Percentiles rank a stretch among this genome's conserved stretches.
phyloP scores from a whole-genome alignment of 768 basidiomycete genomes.

The Leccinum variicolor region DNA sequence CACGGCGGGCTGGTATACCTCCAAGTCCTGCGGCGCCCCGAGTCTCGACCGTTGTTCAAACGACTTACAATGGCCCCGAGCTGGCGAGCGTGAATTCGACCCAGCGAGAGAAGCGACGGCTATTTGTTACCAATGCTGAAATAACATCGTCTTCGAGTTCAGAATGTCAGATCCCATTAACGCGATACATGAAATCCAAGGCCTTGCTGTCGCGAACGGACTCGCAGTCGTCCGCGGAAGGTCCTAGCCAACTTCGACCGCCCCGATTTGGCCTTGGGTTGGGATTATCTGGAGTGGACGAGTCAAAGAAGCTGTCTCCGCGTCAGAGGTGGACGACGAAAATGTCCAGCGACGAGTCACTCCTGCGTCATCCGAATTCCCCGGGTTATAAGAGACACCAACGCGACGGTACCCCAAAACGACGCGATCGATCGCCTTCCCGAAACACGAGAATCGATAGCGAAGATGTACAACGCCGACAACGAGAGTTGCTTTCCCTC shows the following conservation, averaged over 20 bases:
- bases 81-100: constrained; percentile 28
- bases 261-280: constrained; percentile 31
- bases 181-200: constrained; percentile 16
- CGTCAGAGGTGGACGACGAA: constrained; percentile 18
- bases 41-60: neutral
- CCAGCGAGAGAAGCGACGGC: constrained; percentile 33
- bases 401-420: constrained; percentile 9
- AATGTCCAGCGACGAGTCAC: neutral
- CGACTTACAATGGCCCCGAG: constrained; percentile 23
- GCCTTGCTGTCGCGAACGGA: constrained; percentile 14
- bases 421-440: constrained; percentile 10
- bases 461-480: constrained; percentile 15
- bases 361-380: constrained; percentile 4
- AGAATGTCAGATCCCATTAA: constrained; percentile 31
- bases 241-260: constrained; percentile 12
- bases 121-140: constrained; percentile 45
- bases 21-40: constrained; percentile 16
- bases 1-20: constrained; percentile 21
- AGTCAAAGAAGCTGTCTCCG: constrained; percentile 9
- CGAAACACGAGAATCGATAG: constrained; percentile 1
- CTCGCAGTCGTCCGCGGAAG: constrained; percentile 20
- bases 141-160: constrained; percentile 41
- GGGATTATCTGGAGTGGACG: constrained; percentile 19
- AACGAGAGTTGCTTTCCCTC: constrained; percentile 17
- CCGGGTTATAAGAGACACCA: constrained; percentile 7